These are phyloP conservation scores for Fusarium clavum DNA, from an alignment of 2,329 filamentous ascomycete species.

Conservation along the genomic window DNA sequence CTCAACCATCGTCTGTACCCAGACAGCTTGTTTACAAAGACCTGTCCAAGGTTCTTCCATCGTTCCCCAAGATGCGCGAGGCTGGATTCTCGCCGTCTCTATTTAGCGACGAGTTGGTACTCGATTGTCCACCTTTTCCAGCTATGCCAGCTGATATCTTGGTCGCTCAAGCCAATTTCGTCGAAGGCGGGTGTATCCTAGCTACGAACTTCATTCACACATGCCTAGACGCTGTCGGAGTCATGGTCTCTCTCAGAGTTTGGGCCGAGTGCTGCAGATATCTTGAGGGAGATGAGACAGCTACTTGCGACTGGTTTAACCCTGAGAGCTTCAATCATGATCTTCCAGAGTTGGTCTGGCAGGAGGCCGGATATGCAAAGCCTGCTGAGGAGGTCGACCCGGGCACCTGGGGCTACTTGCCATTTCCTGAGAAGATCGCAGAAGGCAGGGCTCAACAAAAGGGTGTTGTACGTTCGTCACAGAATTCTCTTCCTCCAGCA, in stretches of 20 bases:
- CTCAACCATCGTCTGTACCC: neutral
- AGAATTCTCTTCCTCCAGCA: neutral
- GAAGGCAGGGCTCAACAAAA: neutral
- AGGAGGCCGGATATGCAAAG: constrained; percentile 1
- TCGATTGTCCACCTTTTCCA: neutral
- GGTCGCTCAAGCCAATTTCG: constrained; percentile 10
- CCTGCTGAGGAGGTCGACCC: neutral
- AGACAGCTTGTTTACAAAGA: constrained; percentile 7
- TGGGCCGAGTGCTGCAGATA: constrained; percentile 21
- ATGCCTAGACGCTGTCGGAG: constrained; percentile 5
- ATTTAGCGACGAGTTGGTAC: neutral
- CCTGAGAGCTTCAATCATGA: constrained; percentile 11
- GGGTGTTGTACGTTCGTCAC: accelerated
- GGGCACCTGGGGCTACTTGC: constrained; percentile 3
- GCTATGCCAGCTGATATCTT: constrained; percentile 4
- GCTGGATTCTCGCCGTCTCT: constrained; percentile 3
- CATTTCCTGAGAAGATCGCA: constrained; percentile 3
- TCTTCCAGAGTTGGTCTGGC: constrained; percentile 6
- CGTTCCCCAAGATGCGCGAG: neutral
- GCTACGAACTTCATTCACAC: constrained; percentile 14
- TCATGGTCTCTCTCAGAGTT: neutral
- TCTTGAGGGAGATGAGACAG: neutral
- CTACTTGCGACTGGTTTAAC: constrained; percentile 8
- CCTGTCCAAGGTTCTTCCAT: neutral
- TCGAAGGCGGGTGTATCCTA: neutral